Evolutionary conservation across 148 eudicot species (phyloP).

Genomic region (Nepenthes mirabilis): DNA sequence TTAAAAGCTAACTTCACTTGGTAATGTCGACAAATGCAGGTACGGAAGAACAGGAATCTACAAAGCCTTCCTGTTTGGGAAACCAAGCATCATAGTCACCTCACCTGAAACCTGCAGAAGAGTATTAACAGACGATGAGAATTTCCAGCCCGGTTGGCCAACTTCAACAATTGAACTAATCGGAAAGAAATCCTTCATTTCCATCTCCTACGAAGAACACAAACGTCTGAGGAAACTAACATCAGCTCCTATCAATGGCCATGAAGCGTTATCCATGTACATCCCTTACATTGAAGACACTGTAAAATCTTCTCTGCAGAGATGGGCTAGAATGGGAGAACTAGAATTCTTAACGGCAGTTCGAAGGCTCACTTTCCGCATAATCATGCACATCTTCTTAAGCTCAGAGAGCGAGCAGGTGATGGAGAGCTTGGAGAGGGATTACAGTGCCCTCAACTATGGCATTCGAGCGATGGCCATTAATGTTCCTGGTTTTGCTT

Average conservation of each 20-base stretch:
- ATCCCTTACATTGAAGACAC: constrained; percentile 50
- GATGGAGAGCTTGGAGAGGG: constrained; percentile 58
- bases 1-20: neutral
- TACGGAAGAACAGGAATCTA: constrained; percentile 60
- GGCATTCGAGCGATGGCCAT: constrained; percentile 83
- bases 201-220: constrained; percentile 62
- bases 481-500: constrained; percentile 80
- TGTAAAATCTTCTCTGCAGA: constrained; percentile 35
- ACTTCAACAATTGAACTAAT: constrained; percentile 45
- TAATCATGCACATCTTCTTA: constrained; percentile 66
- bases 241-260: constrained; percentile 78
- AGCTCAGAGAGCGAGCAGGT: constrained; percentile 61
- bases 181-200: constrained; percentile 65
- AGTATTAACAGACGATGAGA: constrained; percentile 69
- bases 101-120: constrained; percentile 52
- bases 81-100: constrained; percentile 63
- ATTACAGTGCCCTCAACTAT: constrained; percentile 51
- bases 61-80: constrained; percentile 80
- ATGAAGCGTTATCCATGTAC: constrained; percentile 66
- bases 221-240: constrained; percentile 68
- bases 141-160: constrained; percentile 93
- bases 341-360: constrained; percentile 64
- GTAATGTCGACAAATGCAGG: constrained; percentile 23
- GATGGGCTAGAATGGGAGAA: constrained; percentile 62
- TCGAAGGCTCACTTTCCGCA: constrained; percentile 59